Evolutionary conservation across 768 basidiomycete genomes (phyloP).

Genomic region (Clavulina sp.): DNA sequence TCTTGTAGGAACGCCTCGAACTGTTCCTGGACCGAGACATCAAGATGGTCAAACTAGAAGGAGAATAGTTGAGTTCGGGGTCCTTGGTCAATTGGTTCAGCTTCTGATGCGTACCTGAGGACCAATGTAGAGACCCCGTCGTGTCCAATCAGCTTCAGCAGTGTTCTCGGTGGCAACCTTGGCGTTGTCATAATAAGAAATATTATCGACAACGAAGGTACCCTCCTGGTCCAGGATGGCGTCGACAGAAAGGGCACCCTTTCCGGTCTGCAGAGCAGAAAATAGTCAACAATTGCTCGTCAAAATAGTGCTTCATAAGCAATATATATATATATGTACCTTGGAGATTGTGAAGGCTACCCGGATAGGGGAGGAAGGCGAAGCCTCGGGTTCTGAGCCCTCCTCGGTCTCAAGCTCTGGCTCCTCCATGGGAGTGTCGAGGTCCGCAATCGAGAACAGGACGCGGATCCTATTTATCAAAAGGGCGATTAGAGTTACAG

Average conservation of each 20-base stretch:
- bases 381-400: conserved; percentile 22
- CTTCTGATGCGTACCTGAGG: conserved; percentile 40
- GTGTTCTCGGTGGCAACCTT: conserved; percentile 58
- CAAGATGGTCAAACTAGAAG: conserved; percentile 75
- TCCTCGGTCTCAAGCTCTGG: conserved; percentile 14
- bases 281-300: background rate
- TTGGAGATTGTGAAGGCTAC: conserved; percentile 75
- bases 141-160: conserved; percentile 86
- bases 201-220: conserved; percentile 71
- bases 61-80: background rate
- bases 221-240: conserved; percentile 56
- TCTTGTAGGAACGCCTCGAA: conserved; percentile 82
- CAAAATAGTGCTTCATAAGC: background rate
- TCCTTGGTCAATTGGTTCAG: background rate
- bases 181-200: conserved; percentile 64
- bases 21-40: conserved; percentile 71
- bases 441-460: conserved; percentile 85
- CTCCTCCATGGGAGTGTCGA: conserved; percentile 32
- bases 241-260: conserved; percentile 64
- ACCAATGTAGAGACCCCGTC: conserved; percentile 81
- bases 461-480: conserved; percentile 46
- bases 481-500: background rate
- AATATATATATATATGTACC: conserved; percentile 22
- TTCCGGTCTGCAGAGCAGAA: conserved; percentile 24
- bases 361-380: conserved; percentile 49